These are phyloP conservation scores for Rubroboletus pulcherrimus DNA, from an alignment of 768 basidiomycete species.

Conservation along the genomic window DNA sequence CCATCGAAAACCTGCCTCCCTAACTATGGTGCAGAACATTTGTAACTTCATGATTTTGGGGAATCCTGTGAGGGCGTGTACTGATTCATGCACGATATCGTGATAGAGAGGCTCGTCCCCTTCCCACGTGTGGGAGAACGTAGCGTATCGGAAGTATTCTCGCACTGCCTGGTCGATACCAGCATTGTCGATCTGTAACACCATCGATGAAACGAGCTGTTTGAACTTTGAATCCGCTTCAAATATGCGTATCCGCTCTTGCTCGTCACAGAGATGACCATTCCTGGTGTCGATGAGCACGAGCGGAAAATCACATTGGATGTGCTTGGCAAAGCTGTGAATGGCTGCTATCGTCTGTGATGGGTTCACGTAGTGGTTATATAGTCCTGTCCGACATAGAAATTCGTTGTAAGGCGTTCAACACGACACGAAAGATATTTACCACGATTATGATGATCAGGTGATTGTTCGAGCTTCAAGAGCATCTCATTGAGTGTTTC, in stretches of 20 bases:
- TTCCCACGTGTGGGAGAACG: constrained; percentile 25
- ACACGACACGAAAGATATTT: background rate
- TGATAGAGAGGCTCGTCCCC: constrained; percentile 16
- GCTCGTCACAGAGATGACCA: constrained; percentile 14
- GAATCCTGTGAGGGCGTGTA: constrained; percentile 8
- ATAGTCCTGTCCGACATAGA: background rate
- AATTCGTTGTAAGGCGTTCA: background rate
- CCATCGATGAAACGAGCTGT: constrained; percentile 16
- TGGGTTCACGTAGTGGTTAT: constrained; percentile 1
- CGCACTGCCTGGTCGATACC: constrained; percentile 1
- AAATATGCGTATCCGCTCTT: constrained; percentile 3
- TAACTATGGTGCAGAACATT: constrained; percentile 15
- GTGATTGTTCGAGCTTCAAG: background rate
- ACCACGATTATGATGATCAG: constrained; percentile 1
- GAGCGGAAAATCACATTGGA: constrained; percentile 8
- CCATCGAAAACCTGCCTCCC: constrained; percentile 17
- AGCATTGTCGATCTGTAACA: background rate
- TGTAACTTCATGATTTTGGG: constrained; percentile 10
- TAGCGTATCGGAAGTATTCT: constrained; percentile 18
- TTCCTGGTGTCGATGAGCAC: constrained; percentile 13
- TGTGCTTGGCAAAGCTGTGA: background rate
- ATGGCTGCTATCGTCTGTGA: constrained; percentile 5
- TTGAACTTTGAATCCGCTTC: constrained; percentile 10
- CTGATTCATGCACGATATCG: constrained; percentile 6
- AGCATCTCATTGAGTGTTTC: constrained; percentile 5